These are phyloP conservation scores for Chaetothyriales sp. DNA, from an alignment of 2,329 filamentous ascomycete species.

Conservation along the genomic window DNA sequence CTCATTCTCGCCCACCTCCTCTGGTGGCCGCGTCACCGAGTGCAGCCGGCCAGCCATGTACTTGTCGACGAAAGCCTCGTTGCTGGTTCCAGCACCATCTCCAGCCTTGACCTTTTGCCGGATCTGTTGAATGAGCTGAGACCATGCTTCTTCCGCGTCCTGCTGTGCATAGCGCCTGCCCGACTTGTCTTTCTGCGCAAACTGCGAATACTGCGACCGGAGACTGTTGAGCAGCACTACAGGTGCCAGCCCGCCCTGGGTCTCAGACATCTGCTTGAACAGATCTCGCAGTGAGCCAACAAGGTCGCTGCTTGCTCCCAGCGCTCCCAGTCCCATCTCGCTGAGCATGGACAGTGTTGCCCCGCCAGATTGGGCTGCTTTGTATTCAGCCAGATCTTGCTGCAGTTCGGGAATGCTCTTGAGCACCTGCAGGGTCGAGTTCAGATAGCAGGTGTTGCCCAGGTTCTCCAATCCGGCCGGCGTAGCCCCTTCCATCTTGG, in stretches of 20 bases:
- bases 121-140: slow-evolving; percentile 76
- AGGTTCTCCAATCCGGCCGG: slow-evolving; percentile 82
- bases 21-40: slow-evolving; percentile 60
- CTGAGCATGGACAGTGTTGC: slow-evolving; percentile 30
- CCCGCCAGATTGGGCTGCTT: slow-evolving; percentile 19
- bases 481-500: slow-evolving; percentile 65
- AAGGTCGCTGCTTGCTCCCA: slow-evolving; percentile 52
- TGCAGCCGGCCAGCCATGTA: slow-evolving; percentile 77
- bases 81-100: slow-evolving; percentile 24
- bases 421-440: slow-evolving; percentile 88
- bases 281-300: slow-evolving; percentile 64
- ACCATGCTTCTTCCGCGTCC: slow-evolving; percentile 97
- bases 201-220: slow-evolving; percentile 71
- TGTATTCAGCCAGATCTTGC: slow-evolving; percentile 55
- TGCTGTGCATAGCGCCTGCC: slow-evolving; percentile 87
- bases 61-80: slow-evolving; percentile 69
- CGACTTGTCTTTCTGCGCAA: slow-evolving; percentile 72
- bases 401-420: slow-evolving; percentile 83
- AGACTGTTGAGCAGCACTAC: slow-evolving; percentile 69
- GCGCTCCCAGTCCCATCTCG: slow-evolving; percentile 42
- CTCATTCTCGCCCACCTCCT: slow-evolving; percentile 60
- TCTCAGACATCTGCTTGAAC: slow-evolving; percentile 79
- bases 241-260: slow-evolving; percentile 73
- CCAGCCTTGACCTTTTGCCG: slow-evolving; percentile 58
- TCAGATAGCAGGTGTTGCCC: slow-evolving; percentile 97